Evolutionary conservation across 2,329 filamentous ascomycete genomes (phyloP).

Genomic region (Drechslerella coelobrocha): DNA sequence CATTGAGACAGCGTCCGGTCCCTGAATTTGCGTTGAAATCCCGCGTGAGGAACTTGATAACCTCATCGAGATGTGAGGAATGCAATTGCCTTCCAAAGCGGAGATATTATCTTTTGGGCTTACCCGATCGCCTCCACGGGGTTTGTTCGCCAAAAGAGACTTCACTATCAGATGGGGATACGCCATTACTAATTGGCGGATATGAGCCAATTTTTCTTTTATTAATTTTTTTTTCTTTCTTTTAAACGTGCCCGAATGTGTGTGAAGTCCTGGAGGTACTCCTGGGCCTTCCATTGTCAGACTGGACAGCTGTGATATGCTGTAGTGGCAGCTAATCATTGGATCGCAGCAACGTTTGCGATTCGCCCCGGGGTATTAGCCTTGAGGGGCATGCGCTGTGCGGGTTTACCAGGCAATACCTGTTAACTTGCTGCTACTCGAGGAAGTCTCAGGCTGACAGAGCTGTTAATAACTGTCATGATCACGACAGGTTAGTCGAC

Average conservation of each 20-base stretch:
- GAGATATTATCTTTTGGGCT: slow-evolving; percentile 28
- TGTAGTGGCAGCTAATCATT: slow-evolving; percentile 50
- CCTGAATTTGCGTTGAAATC: slow-evolving; percentile 46
- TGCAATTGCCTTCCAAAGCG: slow-evolving; percentile 29
- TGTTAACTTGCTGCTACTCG: too few relatives aligned
- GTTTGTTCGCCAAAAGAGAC: slow-evolving; percentile 15
- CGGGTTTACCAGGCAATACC: slow-evolving; percentile 19
- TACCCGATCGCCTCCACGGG: slow-evolving; percentile 42
- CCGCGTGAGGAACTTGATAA: slow-evolving; percentile 27
- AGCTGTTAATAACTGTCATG: not conserved
- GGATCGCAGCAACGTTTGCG: slow-evolving; percentile 33
- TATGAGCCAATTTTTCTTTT: slow-evolving; percentile 31
- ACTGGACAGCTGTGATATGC: slow-evolving; percentile 47
- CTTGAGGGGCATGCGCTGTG: slow-evolving; percentile 16
- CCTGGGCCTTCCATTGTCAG: slow-evolving; percentile 49
- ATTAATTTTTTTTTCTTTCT: too few relatives aligned
- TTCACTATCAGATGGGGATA: slow-evolving; percentile 19
- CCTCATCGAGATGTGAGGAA: slow-evolving; percentile 26
- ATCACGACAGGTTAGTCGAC: not conserved
- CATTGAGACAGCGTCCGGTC: slow-evolving; percentile 48
- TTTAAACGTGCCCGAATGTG: slow-evolving; percentile 28
- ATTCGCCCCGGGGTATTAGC: slow-evolving; percentile 31
- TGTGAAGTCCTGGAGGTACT: slow-evolving; percentile 24
- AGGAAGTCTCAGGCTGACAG: slow-evolving; percentile 16
- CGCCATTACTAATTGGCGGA: slow-evolving; percentile 21